Evolutionary conservation across 2,329 filamentous ascomycete genomes (phyloP).

Genomic region (Cyphellophora attinorum): DNA sequence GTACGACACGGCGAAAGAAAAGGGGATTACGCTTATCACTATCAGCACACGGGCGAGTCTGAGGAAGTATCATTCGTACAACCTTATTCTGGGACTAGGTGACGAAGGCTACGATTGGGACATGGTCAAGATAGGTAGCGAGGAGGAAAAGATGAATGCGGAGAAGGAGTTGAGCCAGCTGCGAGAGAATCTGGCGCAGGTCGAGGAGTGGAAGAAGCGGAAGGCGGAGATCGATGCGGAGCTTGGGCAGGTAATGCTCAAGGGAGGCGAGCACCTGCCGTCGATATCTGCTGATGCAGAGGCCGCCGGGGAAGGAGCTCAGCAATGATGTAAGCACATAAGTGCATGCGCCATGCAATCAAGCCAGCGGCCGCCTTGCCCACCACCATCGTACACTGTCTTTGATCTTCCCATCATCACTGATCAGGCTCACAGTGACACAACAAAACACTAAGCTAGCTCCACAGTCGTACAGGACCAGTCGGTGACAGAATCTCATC

Average conservation of each 20-base stretch:
- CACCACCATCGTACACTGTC: too few relatives aligned
- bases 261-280: conserved; percentile 1
- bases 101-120: conserved; percentile 80
- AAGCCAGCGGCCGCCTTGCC: too few relatives aligned
- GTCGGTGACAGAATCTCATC: too few relatives aligned
- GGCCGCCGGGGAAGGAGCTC: too few relatives aligned
- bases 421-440: too few relatives aligned
- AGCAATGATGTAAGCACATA: too few relatives aligned
- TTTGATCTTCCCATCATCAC: too few relatives aligned
- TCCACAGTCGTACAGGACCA: too few relatives aligned
- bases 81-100: conserved; percentile 74
- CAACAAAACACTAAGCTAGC: too few relatives aligned
- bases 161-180: conserved; percentile 85
- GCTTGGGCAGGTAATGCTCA: conserved; percentile 38
- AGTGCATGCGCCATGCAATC: too few relatives aligned
- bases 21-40: conserved; percentile 89
- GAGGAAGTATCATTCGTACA: conserved; percentile 92
- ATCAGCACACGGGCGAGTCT: conserved; percentile 90
- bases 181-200: conserved; percentile 66
- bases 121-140: conserved; percentile 86
- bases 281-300: too few relatives aligned
- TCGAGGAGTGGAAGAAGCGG: conserved; percentile 73
- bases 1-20: conserved; percentile 87
- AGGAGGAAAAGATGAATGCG: conserved; percentile 83
- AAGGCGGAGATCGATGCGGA: conserved; percentile 75